Conservation (phyloP, 1,284 basidiomycete species). For the Ganoderma resinaceum region DNA sequence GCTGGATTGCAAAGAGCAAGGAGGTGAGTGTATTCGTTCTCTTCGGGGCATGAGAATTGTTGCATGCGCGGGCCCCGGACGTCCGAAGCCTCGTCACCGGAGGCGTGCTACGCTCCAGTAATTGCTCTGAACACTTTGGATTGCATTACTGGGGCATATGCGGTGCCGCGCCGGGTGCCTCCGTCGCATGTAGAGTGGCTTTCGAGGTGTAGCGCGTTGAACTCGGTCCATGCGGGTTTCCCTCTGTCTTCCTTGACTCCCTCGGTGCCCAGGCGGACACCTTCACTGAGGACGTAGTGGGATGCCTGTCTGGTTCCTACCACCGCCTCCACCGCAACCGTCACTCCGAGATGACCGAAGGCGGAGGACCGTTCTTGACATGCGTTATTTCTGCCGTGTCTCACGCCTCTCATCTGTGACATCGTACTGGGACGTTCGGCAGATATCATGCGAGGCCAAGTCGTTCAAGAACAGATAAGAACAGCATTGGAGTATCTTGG, state of each 20-base stretch:
- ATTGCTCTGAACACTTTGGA: neutral
- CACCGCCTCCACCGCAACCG: conserved; percentile 3
- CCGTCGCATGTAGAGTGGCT: neutral
- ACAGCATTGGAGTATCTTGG: neutral
- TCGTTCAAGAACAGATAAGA: neutral
- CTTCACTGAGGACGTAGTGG: neutral
- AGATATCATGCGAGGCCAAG: neutral
- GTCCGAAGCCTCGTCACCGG: too few species aligned
- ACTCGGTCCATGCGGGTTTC: neutral
- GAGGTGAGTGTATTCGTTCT: conserved; percentile 57
- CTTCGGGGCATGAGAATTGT: conserved; percentile 4
- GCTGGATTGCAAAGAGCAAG: conserved; percentile 87
- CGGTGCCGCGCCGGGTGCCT: neutral
- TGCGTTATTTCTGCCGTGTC: neutral
- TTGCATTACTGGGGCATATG: too few species aligned
- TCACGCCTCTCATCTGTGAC: neutral
- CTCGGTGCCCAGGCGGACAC: neutral
- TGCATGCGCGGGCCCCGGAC: too few species aligned
- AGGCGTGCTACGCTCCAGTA: neutral
- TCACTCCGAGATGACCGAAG: conserved; percentile 3
- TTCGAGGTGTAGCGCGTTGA: neutral
- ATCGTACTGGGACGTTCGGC: neutral
- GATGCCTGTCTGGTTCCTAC: neutral
- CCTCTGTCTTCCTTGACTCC: neutral
- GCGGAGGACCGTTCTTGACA: neutral